Base-by-base conservation (phyloP, 1,284 basidiomycete species). In the Boletus putidus region DNA sequence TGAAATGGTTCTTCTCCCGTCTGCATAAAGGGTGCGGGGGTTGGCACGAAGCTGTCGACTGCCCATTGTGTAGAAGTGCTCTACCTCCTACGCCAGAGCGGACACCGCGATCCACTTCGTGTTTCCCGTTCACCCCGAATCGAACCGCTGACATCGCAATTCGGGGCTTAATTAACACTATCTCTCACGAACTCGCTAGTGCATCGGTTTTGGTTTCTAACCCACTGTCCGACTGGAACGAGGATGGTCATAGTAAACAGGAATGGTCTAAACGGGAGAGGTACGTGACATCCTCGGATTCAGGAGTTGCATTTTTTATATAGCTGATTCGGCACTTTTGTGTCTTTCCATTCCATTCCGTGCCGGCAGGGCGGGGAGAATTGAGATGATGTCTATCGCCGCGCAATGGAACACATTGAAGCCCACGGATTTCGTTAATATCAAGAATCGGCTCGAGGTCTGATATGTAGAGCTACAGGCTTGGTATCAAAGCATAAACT, bases 1-100 rank as follows among this genome's bases (percentile, higher is more conserved):
- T 88, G 25, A 83, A 82, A 66, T 86, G 84, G 82, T 83, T 83
- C 71, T 88, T 88, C 73, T 82, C 85, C 59, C 79, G 81, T 49
- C 72, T 87, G 39, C 85, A 86, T 70, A 74, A 74, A 52, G 76
- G 75, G 1, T 88, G 87, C 64, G 85, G 85, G 37, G 73, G 75
- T 37, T 89, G 86, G 86, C 86, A 88, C 62, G 81, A 86, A 64
- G 70, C 77, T 10, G 82, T 87, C 42, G 81, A 84, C 62, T 88
- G 85, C 70, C 87, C 86, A 23, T 78, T 88, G 57, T 88, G 86
- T 69, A 83, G 85, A 64, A 78, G 77, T 53, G 62, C 77, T 43
- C 73, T 87, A 53, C 77, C 80, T 57, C 74, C 76, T 51, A 82
- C 82, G 3, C 79, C 80, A 31, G 79, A 83, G 62, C 71, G 68